Percentiles rank a stretch among this genome's conserved stretches.
These are phyloP conservation scores for Rubus parviflorus DNA, from an alignment of 306 rosid genomes.

Conservation along the genomic window DNA sequence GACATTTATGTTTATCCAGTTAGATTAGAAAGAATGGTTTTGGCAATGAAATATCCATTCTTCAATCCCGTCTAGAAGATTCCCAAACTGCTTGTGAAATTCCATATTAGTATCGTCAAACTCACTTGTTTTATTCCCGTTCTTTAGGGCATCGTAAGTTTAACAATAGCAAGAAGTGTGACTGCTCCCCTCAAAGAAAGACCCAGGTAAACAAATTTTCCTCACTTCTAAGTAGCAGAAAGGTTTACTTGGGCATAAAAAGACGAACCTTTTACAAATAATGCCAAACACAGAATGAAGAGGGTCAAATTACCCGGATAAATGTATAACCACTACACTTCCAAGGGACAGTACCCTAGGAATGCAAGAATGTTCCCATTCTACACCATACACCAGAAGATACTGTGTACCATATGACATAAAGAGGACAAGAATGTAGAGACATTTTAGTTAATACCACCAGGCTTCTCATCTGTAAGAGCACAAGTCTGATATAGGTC, in stretches of 20 bases:
- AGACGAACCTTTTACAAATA: not conserved
- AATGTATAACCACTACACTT: not conserved
- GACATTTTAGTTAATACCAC: not conserved
- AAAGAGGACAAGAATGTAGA: no score
- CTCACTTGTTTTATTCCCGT: not conserved
- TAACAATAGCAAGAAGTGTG: not conserved
- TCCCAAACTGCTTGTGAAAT: not conserved
- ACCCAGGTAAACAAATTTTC: not conserved
- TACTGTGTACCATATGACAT: no score
- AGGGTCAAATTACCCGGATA: not conserved
- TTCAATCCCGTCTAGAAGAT: not conserved
- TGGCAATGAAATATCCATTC: not conserved
- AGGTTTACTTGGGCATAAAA: not conserved
- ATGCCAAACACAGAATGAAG: not conserved
- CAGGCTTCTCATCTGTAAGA: not conserved
- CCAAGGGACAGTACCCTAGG: not conserved
- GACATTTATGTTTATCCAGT: not conserved
- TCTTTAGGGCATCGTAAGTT: not conserved
- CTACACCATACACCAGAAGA: no score
- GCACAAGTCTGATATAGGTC: not conserved
- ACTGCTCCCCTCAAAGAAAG: not conserved
- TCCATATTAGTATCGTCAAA: not conserved
- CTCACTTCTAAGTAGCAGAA: not conserved
- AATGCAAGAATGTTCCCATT: not conserved
- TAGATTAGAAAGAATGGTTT: not conserved